These are phyloP conservation scores for Lactifluus pinguis DNA, from an alignment of 768 basidiomycete genomes.

Conservation along the genomic window DNA sequence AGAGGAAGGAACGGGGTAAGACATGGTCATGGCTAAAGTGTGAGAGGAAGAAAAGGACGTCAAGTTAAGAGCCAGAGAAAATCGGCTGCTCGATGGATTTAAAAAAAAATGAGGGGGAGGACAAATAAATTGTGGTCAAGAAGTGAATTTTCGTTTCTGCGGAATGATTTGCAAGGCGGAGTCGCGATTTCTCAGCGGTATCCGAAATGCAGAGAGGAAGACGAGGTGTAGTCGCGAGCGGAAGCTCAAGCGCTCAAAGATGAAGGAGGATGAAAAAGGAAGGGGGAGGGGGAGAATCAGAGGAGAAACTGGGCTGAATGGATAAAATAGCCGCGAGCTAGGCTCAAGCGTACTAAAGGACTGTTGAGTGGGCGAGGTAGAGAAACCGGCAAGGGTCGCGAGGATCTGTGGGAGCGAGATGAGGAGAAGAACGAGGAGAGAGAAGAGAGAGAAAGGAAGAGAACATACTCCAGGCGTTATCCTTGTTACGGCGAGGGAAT, in stretches of 20 bases:
- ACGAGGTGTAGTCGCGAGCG: slow-evolving; percentile 8
- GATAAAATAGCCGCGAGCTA: slow-evolving; percentile 21
- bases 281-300: slow-evolving; percentile 5
- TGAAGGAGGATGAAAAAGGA: slow-evolving; percentile 1
- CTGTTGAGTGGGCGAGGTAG: slow-evolving; percentile 39
- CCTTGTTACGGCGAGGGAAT: slow-evolving; percentile 42
- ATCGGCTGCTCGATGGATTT: neutral
- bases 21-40: slow-evolving; percentile 30
- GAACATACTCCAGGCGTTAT: slow-evolving; percentile 41
- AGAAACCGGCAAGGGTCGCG: slow-evolving; percentile 92
- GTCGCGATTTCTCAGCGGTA: slow-evolving; percentile 43
- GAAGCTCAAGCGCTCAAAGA: slow-evolving; percentile 7
- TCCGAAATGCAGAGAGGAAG: slow-evolving; percentile 41
- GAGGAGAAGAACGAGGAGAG: neutral
- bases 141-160: neutral
- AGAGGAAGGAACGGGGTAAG: slow-evolving; percentile 32
- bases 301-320: slow-evolving; percentile 25
- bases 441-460: neutral
- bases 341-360: slow-evolving; percentile 31
- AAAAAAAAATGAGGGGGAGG: neutral
- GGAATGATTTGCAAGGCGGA: slow-evolving; percentile 24
- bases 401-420: slow-evolving; percentile 42
- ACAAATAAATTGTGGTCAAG: slow-evolving; percentile 15
- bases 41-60: slow-evolving; percentile 20
- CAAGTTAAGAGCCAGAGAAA: neutral